These are phyloP conservation scores for Macrophomina pseudophaseolina DNA, from an alignment of 2,329 filamentous ascomycete genomes.

Conservation along the genomic window DNA sequence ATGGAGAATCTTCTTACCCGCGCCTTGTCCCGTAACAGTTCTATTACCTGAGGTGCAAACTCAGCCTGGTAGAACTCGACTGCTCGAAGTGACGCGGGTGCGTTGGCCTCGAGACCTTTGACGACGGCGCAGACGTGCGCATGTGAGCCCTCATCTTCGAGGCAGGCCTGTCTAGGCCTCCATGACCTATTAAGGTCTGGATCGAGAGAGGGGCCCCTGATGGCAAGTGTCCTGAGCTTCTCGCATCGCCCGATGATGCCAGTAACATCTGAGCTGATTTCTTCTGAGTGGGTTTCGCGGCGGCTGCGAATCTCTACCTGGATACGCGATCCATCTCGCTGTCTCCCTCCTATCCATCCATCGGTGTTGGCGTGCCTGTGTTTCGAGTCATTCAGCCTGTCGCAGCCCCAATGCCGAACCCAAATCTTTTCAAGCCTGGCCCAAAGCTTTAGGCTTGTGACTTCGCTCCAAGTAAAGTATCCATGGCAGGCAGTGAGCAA, in stretches of 20 bases:
- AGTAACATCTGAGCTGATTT: neutral
- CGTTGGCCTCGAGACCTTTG: neutral
- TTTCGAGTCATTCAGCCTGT: slow-evolving; percentile 1
- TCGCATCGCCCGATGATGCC: neutral
- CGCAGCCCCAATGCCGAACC: slow-evolving; percentile 26
- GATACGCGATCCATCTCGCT: too few species aligned
- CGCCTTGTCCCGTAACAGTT: neutral
- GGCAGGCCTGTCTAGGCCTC: slow-evolving; percentile 2
- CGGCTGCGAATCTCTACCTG: neutral
- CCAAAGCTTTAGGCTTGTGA: neutral
- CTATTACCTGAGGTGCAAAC: neutral
- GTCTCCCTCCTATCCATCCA: neutral
- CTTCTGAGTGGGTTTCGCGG: neutral
- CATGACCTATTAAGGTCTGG: neutral
- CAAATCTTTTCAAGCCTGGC: slow-evolving; percentile 16
- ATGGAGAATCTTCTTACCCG: slow-evolving; percentile 5
- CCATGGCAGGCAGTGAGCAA: neutral
- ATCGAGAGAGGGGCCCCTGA: slow-evolving; percentile 16
- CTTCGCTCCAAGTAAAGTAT: slow-evolving; percentile 6
- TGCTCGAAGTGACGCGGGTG: neutral
- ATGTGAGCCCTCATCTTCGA: slow-evolving; percentile 13
- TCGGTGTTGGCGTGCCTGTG: neutral
- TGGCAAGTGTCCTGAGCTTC: slow-evolving; percentile 9
- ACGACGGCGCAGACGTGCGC: slow-evolving; percentile 17
- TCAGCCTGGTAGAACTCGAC: slow-evolving; percentile 19